Evolutionary conservation across 1,284 basidiomycete genomes (phyloP).

Genomic region (Mycosarcoma mackinlayi): DNA sequence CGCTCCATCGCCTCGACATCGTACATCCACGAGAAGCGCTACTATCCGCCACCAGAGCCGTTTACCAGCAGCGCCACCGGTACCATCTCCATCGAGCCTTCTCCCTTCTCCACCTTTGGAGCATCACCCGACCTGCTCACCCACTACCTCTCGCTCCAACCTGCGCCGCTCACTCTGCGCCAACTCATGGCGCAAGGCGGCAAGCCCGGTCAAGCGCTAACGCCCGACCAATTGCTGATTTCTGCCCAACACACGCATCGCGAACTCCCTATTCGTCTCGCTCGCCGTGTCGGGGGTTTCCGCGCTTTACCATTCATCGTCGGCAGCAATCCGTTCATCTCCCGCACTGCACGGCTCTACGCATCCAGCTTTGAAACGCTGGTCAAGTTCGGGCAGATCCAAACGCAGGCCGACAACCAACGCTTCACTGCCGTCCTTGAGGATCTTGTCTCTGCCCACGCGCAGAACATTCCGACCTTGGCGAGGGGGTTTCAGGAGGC

Average conservation of each 20-base stretch:
- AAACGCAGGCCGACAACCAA: slow-evolving; percentile 77
- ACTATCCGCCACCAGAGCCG: slow-evolving; percentile 50
- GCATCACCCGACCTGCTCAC: slow-evolving; percentile 60
- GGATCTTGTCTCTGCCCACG: slow-evolving; percentile 79
- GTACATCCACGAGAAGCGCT: slow-evolving; percentile 27
- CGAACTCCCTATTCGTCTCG: slow-evolving; percentile 66
- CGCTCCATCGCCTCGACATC: slow-evolving; percentile 21
- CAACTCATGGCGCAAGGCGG: slow-evolving; percentile 61
- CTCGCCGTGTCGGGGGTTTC: slow-evolving; percentile 62
- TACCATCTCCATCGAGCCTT: slow-evolving; percentile 28
- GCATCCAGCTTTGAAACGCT: slow-evolving; percentile 79
- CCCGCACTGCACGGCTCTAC: slow-evolving; percentile 79
- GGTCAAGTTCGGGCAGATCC: slow-evolving; percentile 76
- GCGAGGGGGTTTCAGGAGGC: slow-evolving; percentile 91
- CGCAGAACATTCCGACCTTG: slow-evolving; percentile 87
- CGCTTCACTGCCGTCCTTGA: slow-evolving; percentile 77
- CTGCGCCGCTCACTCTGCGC: slow-evolving; percentile 59
- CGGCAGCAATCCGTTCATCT: slow-evolving; percentile 87
- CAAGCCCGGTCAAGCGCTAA: slow-evolving; percentile 51
- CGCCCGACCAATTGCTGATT: slow-evolving; percentile 54
- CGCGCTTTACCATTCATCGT: slow-evolving; percentile 74
- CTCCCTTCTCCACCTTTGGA: slow-evolving; percentile 58
- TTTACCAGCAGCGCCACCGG: slow-evolving; percentile 20
- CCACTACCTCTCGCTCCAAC: slow-evolving; percentile 52
- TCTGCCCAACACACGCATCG: slow-evolving; percentile 63